Percentiles rank a stretch among this genome's conserved stretches.
These are phyloP conservation scores for Rubia balearica DNA, from an alignment of 305 asterid species.

Conservation along the genomic window DNA sequence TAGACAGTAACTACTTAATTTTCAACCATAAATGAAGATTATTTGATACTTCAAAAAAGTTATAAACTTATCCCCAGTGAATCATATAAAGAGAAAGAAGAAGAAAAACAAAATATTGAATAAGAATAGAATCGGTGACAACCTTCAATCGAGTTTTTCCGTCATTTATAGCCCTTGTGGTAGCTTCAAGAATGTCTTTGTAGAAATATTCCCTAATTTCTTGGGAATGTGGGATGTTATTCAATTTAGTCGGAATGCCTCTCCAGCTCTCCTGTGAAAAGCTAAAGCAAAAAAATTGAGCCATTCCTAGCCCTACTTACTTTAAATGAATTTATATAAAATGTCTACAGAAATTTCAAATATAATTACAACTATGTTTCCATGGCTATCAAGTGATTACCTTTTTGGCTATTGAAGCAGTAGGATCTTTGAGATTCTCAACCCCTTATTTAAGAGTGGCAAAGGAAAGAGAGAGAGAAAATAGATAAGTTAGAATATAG, in stretches of 20 bases:
- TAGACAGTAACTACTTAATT: conserved; percentile 8
- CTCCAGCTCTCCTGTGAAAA: conserved; percentile 65
- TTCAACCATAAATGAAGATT: neutral
- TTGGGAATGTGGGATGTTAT: conserved; percentile 93
- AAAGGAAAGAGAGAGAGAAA: conserved; percentile 18
- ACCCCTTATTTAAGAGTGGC: conserved; percentile 33
- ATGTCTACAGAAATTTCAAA: conserved; percentile 13
- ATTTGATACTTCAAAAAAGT: neutral
- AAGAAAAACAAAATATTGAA: conserved; percentile 1
- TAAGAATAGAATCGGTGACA: conserved; percentile 1
- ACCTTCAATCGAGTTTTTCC: conserved; percentile 92
- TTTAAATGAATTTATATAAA: conserved; percentile 10
- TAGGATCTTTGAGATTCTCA: conserved; percentile 25
- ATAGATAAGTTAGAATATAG: neutral
- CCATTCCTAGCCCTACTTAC: conserved; percentile 17
- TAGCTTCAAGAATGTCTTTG: conserved; percentile 72
- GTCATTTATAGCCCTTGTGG: conserved; percentile 63
- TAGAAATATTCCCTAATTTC: conserved; percentile 89
- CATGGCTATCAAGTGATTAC: conserved; percentile 26
- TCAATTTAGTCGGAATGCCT: conserved; percentile 88
- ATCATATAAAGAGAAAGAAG: neutral
- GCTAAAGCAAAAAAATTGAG: conserved; percentile 22
- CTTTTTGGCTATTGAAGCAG: conserved; percentile 36
- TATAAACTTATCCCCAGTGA: neutral
- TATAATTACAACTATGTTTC: neutral